A percentile compares a stretch with the other conserved stretches of the same genome.
Conservation (phyloP, 1,284 basidiomycete species). For the Leccinum glutinopallens region DNA sequence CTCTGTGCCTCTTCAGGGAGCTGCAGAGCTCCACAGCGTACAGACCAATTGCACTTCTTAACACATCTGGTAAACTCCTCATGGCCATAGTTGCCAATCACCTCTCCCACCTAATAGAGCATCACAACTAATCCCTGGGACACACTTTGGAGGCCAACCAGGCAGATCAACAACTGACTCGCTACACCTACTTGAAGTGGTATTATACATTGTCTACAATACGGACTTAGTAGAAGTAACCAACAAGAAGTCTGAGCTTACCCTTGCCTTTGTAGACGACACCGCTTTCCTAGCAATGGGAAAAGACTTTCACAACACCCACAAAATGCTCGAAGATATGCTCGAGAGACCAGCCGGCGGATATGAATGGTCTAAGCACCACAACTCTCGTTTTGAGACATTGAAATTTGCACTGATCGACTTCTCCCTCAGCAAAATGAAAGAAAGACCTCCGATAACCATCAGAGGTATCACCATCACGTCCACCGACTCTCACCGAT, state of each 20-base stretch:
- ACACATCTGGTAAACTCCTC: constrained; percentile 1
- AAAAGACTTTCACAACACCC: not conserved
- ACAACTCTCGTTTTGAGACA: constrained; percentile 18
- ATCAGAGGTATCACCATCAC: not conserved
- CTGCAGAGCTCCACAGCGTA: constrained; percentile 4
- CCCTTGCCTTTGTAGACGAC: constrained; percentile 12
- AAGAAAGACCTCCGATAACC: not conserved
- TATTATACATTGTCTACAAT: constrained; percentile 35
- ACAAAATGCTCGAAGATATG: not conserved
- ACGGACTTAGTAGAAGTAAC: constrained; percentile 27
- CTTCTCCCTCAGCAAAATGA: not conserved
- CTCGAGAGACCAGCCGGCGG: not conserved
- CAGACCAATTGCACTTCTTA: not conserved
- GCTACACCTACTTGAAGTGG: constrained; percentile 28
- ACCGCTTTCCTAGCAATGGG: constrained; percentile 5
- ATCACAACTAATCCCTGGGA: not conserved
- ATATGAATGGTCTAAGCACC: constrained; percentile 1
- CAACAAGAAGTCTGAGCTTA: not conserved
- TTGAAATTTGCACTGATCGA: constrained; percentile 21
- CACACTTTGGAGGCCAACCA: constrained; percentile 33
- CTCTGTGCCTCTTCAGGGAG: too few relatives aligned
- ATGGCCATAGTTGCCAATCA: not conserved
- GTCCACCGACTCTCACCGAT: not conserved
- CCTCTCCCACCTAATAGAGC: constrained; percentile 2
- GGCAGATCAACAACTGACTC: constrained; percentile 31